These are phyloP conservation scores for Wallacemonas rigidus DNA, from an alignment of 208 protist species.

Conservation along the genomic window DNA sequence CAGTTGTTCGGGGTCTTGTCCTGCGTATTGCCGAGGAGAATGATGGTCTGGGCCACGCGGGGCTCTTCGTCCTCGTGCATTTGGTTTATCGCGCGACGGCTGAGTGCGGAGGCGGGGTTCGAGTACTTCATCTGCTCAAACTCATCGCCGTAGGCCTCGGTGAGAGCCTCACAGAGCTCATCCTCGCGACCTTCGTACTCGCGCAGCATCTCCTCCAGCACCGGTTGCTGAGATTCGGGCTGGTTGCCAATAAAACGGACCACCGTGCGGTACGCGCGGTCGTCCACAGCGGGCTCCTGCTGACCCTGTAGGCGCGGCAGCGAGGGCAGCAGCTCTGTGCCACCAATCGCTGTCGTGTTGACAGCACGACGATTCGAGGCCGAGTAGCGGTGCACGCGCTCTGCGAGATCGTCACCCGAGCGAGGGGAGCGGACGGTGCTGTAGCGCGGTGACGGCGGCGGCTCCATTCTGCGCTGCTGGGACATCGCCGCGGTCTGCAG, in stretches of 20 bases:
- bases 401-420: slow-evolving; percentile 20
- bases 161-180: slow-evolving; percentile 62
- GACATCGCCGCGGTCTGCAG: slow-evolving; percentile 1
- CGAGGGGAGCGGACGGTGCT: slow-evolving; percentile 26
- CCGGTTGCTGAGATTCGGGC: slow-evolving; percentile 35
- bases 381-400: slow-evolving; percentile 25
- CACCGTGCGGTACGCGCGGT: slow-evolving; percentile 57
- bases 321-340: slow-evolving; percentile 68
- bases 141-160: slow-evolving; percentile 60
- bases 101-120: slow-evolving; percentile 11
- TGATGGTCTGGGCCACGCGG: slow-evolving; percentile 12
- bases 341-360: slow-evolving; percentile 34
- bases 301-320: slow-evolving; percentile 72
- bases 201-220: slow-evolving; percentile 52
- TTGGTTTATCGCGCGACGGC: neutral
- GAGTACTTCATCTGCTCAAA: slow-evolving; percentile 47
- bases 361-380: slow-evolving; percentile 16
- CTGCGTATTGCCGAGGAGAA: slow-evolving; percentile 10
- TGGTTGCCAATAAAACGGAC: slow-evolving; percentile 72
- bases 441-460: slow-evolving; percentile 25
- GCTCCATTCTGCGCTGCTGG: slow-evolving; percentile 12
- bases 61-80: slow-evolving; percentile 1
- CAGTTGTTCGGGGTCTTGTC: slow-evolving; percentile 7
- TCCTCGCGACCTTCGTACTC: slow-evolving; percentile 70
- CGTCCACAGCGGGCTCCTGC: slow-evolving; percentile 26